phyloP scores from a whole-genome alignment of 1,284 basidiomycete species.

The Cryptococcus depauperatus region DNA sequence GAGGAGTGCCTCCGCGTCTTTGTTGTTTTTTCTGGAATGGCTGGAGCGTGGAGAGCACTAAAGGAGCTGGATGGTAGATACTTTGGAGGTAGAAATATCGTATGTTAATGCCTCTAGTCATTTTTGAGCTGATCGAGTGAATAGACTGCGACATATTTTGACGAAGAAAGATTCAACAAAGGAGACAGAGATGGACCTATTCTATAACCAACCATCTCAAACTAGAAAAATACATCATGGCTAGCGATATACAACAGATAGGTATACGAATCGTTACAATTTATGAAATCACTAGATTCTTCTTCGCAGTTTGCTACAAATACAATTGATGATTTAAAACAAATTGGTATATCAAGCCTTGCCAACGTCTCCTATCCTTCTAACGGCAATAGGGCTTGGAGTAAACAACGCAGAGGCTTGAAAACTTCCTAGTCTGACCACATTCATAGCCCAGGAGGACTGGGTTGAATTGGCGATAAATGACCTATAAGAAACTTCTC shows the following conservation, averaged over 20 bases:
- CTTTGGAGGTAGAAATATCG: constrained; percentile 76
- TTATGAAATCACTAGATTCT: neutral
- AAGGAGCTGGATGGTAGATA: constrained; percentile 81
- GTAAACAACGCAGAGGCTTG: constrained; percentile 30
- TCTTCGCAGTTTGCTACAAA: too few relatives aligned
- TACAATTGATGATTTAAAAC: too few relatives aligned
- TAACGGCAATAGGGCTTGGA: constrained; percentile 30
- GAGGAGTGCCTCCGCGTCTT: constrained; percentile 73
- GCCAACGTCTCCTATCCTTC: constrained; percentile 1
- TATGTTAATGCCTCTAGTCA: constrained; percentile 15
- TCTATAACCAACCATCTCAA: too few relatives aligned
- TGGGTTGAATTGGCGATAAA: constrained; percentile 2
- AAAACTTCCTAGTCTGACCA: constrained; percentile 28
- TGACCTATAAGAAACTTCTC: neutral
- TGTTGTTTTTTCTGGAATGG: constrained; percentile 76
- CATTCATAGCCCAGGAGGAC: constrained; percentile 20
- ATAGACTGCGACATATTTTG: constrained; percentile 65
- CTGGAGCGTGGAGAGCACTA: constrained; percentile 87
- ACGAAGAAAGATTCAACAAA: constrained; percentile 53
- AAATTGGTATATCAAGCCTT: too few relatives aligned
- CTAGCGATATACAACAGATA: neutral
- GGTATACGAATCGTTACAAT: too few relatives aligned
- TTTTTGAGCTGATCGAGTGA: neutral
- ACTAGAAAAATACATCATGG: too few relatives aligned
- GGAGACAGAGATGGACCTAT: constrained; percentile 39